Percentiles rank a stretch among this genome's conserved stretches.
Evolutionary conservation across 306 rosid genomes (phyloP).

Genomic region (Alnus rubra): DNA sequence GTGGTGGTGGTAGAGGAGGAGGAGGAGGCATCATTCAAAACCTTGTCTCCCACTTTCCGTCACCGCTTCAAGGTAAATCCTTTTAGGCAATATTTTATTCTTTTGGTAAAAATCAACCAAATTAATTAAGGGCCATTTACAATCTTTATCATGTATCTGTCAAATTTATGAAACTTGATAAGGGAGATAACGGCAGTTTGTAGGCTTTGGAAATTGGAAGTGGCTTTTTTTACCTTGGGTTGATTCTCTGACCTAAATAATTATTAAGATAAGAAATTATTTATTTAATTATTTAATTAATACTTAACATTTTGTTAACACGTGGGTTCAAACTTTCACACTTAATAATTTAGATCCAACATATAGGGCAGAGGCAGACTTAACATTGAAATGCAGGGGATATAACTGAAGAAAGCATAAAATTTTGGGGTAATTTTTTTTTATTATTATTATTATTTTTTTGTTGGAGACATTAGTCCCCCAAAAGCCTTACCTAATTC

Average conservation of each 20-base stretch:
- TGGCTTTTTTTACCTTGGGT: background rate
- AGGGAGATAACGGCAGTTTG: background rate
- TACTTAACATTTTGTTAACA: no score
- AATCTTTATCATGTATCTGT: background rate
- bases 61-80: conserved; percentile 42
- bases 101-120: background rate
- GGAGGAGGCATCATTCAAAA: conserved; percentile 39
- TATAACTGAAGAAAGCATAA: no score
- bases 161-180: background rate
- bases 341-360: no score
- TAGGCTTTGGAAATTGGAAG: background rate
- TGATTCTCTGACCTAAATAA: background rate
- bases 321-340: no score
- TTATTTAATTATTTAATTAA: no score
- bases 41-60: conserved; percentile 49
- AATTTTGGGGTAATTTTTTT: no score
- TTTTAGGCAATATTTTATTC: background rate
- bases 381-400: no score
- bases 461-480: no score
- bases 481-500: no score
- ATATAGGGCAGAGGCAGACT: no score
- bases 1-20: background rate
- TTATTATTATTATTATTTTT: no score
- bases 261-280: background rate
- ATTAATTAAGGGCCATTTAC: background rate